Conservation (phyloP, 345 rosid genomes). For the Salix udensis region DNA sequence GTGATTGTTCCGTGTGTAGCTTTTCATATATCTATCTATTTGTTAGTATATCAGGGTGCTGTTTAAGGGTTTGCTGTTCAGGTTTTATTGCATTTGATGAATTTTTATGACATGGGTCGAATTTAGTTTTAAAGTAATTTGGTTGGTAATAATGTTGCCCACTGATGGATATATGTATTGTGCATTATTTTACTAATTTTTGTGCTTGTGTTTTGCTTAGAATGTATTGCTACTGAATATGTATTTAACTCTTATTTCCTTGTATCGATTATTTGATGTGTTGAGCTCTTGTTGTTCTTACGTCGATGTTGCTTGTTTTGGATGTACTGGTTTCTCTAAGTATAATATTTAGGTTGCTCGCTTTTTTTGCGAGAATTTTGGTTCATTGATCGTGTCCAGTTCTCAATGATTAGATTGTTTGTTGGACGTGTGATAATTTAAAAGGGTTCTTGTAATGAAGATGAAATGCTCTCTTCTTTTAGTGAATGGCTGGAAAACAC, state of each 20-base stretch:
- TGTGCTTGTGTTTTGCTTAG: background rate
- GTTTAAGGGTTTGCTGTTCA: background rate
- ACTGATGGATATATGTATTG: background rate
- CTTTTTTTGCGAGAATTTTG: background rate
- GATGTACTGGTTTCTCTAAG: background rate
- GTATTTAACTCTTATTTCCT: background rate
- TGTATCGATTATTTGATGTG: background rate
- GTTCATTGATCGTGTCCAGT: background rate
- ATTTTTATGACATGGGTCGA: conserved; percentile 21
- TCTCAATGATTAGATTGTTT: background rate
- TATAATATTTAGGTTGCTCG: background rate
- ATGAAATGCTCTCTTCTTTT: background rate
- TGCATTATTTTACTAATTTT: conserved; percentile 15
- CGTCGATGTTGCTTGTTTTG: background rate
- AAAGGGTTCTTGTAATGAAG: background rate
- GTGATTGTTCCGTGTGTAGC: conserved; percentile 3
- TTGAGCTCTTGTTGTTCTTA: background rate
- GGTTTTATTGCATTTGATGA: conserved; percentile 2
- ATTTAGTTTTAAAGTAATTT: conserved; percentile 19
- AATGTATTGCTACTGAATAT: background rate
- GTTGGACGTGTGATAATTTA: background rate
- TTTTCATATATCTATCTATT: background rate
- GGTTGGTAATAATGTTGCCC: conserved; percentile 10
- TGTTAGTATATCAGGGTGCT: too few relatives aligned
- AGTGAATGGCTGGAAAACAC: too few relatives aligned